phyloP scores from a whole-genome alignment of 2,329 filamentous ascomycete genomes.

The Nigrospora osmanthi region DNA sequence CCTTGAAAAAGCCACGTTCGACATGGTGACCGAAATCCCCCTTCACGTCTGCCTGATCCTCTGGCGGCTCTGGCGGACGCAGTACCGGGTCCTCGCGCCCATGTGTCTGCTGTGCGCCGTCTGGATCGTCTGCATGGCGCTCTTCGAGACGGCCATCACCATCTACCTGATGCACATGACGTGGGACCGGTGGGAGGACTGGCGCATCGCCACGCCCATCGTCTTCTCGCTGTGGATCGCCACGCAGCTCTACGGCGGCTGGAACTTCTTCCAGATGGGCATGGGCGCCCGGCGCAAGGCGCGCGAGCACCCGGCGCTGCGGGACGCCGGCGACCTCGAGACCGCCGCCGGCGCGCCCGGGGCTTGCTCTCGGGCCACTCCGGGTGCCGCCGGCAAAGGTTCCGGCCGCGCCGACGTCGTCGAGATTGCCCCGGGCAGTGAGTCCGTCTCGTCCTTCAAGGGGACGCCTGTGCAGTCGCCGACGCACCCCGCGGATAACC shows the following conservation, averaged over 20 bases:
- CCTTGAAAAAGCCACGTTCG: neutral
- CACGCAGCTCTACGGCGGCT: neutral
- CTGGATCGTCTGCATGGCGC: neutral
- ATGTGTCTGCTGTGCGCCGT: neutral
- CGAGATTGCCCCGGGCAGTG: no score
- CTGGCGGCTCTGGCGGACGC: neutral
- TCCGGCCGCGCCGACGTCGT: no score
- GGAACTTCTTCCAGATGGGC: no score
- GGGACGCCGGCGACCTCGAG: no score
- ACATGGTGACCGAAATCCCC: neutral
- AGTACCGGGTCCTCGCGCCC: neutral
- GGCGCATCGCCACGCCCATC: neutral
- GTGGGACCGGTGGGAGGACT: neutral
- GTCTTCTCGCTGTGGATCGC: conserved; percentile 1
- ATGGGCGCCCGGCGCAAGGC: no score
- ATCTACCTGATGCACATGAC: neutral
- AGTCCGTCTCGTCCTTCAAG: no score
- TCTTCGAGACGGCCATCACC: neutral
- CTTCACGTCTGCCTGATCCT: neutral
- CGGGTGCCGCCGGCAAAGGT: no score
- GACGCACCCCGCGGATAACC: no score
- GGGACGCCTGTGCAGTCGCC: no score
- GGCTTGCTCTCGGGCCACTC: no score
- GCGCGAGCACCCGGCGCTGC: no score
- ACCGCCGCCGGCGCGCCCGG: no score